These are phyloP conservation scores for Pugionium dolabratum DNA, from an alignment of 345 rosid genomes.

Conservation along the genomic window DNA sequence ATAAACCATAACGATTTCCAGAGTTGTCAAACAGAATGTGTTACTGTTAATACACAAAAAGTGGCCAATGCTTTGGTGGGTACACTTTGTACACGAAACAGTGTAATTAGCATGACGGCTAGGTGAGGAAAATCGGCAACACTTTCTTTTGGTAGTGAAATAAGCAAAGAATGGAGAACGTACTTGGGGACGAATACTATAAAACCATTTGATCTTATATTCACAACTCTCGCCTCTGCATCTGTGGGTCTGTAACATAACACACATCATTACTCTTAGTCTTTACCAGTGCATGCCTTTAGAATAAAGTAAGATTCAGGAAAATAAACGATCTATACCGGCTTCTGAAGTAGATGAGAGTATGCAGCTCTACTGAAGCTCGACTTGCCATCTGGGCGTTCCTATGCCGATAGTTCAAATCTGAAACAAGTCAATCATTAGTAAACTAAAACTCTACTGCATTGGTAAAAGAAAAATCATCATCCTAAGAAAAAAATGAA, in stretches of 20 bases:
- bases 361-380: constrained; percentile 94
- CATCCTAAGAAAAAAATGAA: neutral
- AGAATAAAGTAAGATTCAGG: constrained; percentile 22
- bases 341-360: constrained; percentile 86
- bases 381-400: constrained; percentile 98
- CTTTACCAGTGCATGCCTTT: constrained; percentile 7
- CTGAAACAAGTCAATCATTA: constrained; percentile 50
- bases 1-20: constrained; percentile 11
- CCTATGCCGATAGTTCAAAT: constrained; percentile 94
- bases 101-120: neutral
- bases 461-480: neutral
- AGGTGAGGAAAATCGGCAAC: neutral
- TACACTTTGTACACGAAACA: neutral
- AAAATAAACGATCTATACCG: constrained; percentile 45
- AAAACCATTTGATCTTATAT: constrained; percentile 93
- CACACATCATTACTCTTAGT: constrained; percentile 30
- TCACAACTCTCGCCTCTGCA: constrained; percentile 91
- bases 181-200: constrained; percentile 97
- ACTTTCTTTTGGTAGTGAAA: neutral
- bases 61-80: neutral
- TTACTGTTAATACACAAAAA: neutral
- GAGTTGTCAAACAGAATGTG: neutral
- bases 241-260: constrained; percentile 71
- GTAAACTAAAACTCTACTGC: neutral
- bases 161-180: constrained; percentile 33